Conservation (phyloP, 2,329 filamentous ascomycete genomes). For the Aspergillus latus region DNA sequence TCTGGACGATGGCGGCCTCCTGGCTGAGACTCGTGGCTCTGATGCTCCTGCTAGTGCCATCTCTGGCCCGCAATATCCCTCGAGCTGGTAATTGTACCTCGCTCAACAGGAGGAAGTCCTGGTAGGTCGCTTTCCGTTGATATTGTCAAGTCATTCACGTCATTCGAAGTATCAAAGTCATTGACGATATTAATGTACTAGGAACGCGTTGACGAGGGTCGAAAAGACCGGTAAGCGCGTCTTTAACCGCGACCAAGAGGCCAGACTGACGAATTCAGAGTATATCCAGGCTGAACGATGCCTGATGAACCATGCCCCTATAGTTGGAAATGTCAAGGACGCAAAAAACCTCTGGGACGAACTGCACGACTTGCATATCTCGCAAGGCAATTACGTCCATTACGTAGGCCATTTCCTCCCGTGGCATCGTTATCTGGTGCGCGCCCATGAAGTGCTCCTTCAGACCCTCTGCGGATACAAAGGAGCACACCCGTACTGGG, state of each 20-base stretch:
- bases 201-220: constrained; percentile 1
- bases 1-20: not conserved
- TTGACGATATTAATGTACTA: not conserved
- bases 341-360: constrained; percentile 7
- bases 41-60: not conserved
- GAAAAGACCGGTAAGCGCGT: constrained; percentile 1
- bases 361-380: constrained; percentile 7
- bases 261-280: not conserved
- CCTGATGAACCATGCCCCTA: constrained; percentile 9
- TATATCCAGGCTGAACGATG: constrained; percentile 8
- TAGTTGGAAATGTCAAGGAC: not conserved
- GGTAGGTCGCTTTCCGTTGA: not conserved
- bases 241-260: not conserved
- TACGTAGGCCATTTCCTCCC: constrained; percentile 9
- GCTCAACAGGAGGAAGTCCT: constrained; percentile 6
- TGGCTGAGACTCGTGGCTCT: not conserved
- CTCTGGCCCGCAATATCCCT: not conserved
- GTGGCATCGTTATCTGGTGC: constrained; percentile 13
- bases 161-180: no score
- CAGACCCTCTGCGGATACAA: constrained; percentile 6
- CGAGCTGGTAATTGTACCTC: not conserved
- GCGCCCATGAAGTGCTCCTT: constrained; percentile 7
- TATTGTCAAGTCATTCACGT: not conserved
- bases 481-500: constrained; percentile 12
- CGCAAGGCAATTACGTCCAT: constrained; percentile 9